These are phyloP conservation scores for Trametes cubensis DNA, from an alignment of 768 basidiomycete species.

Conservation along the genomic window DNA sequence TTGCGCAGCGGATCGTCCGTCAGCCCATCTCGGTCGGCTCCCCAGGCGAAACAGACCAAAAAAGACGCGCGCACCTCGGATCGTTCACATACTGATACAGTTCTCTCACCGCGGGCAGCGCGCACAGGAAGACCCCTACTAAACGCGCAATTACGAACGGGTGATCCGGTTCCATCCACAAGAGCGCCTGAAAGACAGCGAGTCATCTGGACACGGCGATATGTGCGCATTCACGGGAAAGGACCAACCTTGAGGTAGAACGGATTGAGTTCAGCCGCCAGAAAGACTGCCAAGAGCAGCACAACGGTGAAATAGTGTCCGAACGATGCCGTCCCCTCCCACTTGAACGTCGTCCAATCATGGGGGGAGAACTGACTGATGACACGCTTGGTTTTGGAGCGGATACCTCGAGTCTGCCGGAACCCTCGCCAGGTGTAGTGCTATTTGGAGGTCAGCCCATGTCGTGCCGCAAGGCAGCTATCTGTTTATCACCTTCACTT, in stretches of 20 bases:
- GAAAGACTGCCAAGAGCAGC: conserved; percentile 71
- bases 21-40: conserved; percentile 4
- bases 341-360: conserved; percentile 86
- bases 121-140: conserved; percentile 80
- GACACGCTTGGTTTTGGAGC: conserved; percentile 78
- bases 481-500: conserved; percentile 66
- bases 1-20: conserved; percentile 15
- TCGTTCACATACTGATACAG: conserved; percentile 82
- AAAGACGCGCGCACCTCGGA: conserved; percentile 58
- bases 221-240: background rate
- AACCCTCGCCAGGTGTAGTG: conserved; percentile 87
- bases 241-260: conserved; percentile 79
- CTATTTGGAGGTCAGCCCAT: conserved; percentile 40
- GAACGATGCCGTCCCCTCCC: conserved; percentile 78
- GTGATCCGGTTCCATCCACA: conserved; percentile 93
- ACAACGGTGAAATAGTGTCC: conserved; percentile 77
- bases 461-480: background rate
- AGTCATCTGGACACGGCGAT: conserved; percentile 9
- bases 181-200: conserved; percentile 46
- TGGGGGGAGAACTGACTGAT: conserved; percentile 85
- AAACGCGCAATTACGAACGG: conserved; percentile 76
- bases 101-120: conserved; percentile 84
- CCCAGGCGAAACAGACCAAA: conserved; percentile 6
- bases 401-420: conserved; percentile 73
- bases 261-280: conserved; percentile 84